Base-by-base conservation (phyloP, 1,284 basidiomycete species). In the Xerocomus amazonicus region DNA sequence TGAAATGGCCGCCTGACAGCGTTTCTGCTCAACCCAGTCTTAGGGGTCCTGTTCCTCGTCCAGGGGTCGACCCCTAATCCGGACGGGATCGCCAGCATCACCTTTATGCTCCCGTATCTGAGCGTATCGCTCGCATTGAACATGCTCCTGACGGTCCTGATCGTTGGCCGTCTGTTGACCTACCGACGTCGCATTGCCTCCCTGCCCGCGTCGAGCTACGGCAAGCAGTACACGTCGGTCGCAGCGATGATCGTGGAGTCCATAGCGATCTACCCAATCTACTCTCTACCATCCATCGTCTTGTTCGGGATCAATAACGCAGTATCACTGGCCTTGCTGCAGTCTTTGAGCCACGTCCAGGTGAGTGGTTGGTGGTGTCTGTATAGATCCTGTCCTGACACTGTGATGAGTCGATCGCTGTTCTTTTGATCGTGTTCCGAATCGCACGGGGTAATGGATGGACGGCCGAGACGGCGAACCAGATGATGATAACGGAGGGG, bases 391-490 rank as follows among this genome's bases (percentile, higher is more conserved):
- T 6, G 33, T 34, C 14, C 14, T 34, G 33, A 23, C 19, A 36
- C 16, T 6, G 35, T 36, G 8, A 12, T 31, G 14, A 61, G 59
- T 49, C 43, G 2, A 57, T 66, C 17, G 51, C 63, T 9, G 46
- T 52, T 3, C 35, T 61, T 0, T 38, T 64, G 0, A 67, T 65
- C 23, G 43, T 63, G 28, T 56, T 57, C 14, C 60, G 63, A 2
- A 48, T 66, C 4, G 60, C 62, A 6, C 49, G 60, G 19, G 58
- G 63, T n/a, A 67, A 60, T 26, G 54, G 47, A 6, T 62, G 61
- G 63, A 51, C 45, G 0, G 39, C 50, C 28, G 43, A 59, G 3
- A 48, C 47, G 9, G 56, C 40, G 3, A 43, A 52, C 0, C 42
- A 23, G 2, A 33, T 56, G 9, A 40, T 56, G 46, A 31, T 48